A percentile compares a stretch with the other conserved stretches of the same genome.
phyloP scores from a whole-genome alignment of 257 asterid genomes.

The Mentha longifolia region DNA sequence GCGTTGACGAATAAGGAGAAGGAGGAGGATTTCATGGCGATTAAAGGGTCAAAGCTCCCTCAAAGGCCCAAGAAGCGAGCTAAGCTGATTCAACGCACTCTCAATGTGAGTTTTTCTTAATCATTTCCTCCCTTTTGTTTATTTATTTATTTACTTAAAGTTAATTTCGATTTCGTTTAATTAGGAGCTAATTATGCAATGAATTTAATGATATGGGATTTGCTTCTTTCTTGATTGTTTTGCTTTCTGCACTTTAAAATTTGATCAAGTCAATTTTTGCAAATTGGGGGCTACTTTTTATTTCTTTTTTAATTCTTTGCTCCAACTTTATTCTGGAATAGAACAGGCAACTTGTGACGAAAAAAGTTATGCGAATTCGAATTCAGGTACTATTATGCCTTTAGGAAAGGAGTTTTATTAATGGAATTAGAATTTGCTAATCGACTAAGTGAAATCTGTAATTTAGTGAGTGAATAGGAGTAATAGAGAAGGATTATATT shows the following conservation, averaged over 20 bases:
- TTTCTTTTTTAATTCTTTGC: not conserved
- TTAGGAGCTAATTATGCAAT: not conserved
- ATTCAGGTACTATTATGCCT: not conserved
- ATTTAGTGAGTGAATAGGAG: slow-evolving; percentile 16
- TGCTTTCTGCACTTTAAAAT: not conserved
- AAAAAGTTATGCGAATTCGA: not conserved
- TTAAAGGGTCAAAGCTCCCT: slow-evolving; percentile 93
- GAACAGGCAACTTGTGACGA: not conserved
- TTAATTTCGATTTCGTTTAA: not conserved
- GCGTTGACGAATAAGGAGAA: slow-evolving; percentile 91
- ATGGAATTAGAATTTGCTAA: not conserved
- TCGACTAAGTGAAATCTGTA: slow-evolving; percentile 16
- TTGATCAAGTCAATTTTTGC: slow-evolving; percentile 8
- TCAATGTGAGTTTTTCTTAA: slow-evolving; percentile 66
- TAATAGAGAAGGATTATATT: slow-evolving; percentile 20
- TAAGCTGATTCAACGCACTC: slow-evolving; percentile 79
- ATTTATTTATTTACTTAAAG: not conserved
- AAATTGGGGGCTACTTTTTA: not conserved
- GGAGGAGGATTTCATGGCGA: slow-evolving; percentile 90
- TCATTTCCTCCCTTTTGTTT: not conserved
- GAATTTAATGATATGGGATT: not conserved
- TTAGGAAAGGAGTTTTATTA: not conserved
- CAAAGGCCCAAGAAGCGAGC: slow-evolving; percentile 96
- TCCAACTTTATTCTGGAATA: not conserved
- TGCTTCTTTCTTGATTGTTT: slow-evolving; percentile 2